Percentiles rank a stretch among this genome's conserved stretches.
These are phyloP conservation scores for Blastocystis sp. DNA, from an alignment of 352 stramenopile species.

Conservation along the genomic window DNA sequence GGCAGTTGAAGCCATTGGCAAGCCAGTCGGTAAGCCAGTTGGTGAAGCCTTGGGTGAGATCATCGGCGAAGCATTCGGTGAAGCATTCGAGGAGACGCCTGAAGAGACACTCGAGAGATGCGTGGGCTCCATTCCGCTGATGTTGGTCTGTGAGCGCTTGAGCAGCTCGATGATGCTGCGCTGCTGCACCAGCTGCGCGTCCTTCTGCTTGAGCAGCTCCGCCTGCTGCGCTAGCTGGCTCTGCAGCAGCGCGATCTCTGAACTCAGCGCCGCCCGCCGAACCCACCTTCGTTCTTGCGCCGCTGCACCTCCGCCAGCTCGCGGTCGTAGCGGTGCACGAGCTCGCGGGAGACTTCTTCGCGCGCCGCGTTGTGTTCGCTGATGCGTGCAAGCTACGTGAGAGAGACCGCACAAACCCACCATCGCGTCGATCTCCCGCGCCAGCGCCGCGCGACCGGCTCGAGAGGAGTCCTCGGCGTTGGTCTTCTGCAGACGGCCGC, in stretches of 20 bases:
- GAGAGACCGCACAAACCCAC: neutral
- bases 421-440: neutral
- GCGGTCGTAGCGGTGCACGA: neutral
- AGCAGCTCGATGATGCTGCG: neutral
- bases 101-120: neutral
- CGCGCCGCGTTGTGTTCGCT: neutral
- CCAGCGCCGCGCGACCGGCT: neutral
- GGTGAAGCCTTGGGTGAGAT: neutral
- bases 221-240: neutral
- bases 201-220: slow-evolving; percentile 8
- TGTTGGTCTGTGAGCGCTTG: neutral
- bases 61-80: neutral
- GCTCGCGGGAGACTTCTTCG: neutral
- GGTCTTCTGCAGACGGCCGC: neutral
- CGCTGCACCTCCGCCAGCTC: neutral
- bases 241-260: neutral
- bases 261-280: neutral
- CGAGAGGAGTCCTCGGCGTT: neutral
- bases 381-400: neutral
- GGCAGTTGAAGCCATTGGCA: neutral
- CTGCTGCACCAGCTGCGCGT: slow-evolving; percentile 19
- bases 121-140: neutral
- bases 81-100: neutral
- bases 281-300: neutral
- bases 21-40: neutral